Base-by-base conservation (phyloP, 495 filamentous ascomycete species). In the Penicillium robsamsonii region DNA sequence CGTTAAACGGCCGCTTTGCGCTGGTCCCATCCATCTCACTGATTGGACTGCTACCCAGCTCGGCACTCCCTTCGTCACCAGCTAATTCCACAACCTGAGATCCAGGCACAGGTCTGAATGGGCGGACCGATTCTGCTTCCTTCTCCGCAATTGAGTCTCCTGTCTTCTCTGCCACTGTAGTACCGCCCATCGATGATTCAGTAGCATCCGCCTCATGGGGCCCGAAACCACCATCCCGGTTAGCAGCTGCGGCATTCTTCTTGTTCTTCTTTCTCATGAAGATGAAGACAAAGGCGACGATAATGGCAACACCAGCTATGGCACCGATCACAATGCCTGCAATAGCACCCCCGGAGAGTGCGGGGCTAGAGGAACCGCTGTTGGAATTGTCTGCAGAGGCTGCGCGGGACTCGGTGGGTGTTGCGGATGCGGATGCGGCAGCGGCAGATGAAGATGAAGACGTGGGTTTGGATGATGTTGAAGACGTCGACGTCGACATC, bases 301-400 rank as follows among this genome's bases (percentile, higher is more conserved):
- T 46, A 2, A 57, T 38, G 0, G 22, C 11, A 13, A 60, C 33
- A 1, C 15, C 60, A 4, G 57, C 60, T 7, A 63, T 6, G 1
- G 50, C 49, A 3, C 60, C 60, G 18, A 63, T 47, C 18, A 60
- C 60, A 1, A 63, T 41, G 18, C 60, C 60, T 11, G 57, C 60
- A n/a, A 63, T 63, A 6, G 53, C 60, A 24, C 60, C 57, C 0
- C 49, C 57, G 1, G 59, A 61, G 15, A 61, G 27, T 7, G 58
- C 49, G 1, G 30, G 20, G 29, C n/a, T 9, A 15, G 60, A 47
- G 17, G 56, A 48, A 27, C 29, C 50, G 2, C 42, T 27, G 7
- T 17, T 22, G 10, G 43, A 17, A n/a, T 40, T 38, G 20, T 3
- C 22, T n/a, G 30, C 18, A 33, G 50, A 12, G 0, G 33, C 15